phyloP scores from a whole-genome alignment of 768 basidiomycete species.

The Lactarius indigo region DNA sequence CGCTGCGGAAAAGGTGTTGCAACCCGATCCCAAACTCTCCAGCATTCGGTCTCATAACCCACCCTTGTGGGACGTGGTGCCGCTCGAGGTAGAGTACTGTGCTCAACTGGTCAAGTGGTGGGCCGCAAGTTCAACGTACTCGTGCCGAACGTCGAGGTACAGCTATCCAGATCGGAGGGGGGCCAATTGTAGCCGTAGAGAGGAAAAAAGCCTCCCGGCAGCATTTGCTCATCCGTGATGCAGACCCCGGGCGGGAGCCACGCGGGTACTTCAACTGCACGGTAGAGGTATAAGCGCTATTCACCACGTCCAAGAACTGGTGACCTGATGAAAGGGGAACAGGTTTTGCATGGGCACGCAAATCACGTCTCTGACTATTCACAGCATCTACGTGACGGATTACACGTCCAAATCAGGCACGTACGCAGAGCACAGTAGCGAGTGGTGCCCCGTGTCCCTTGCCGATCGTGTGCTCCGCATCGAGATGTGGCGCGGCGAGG shows the following conservation, averaged over 20 bases:
- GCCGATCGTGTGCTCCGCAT: conserved; percentile 23
- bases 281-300: conserved; percentile 30
- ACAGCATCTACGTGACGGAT: conserved; percentile 26
- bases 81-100: conserved; percentile 18
- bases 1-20: not conserved
- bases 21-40: conserved; percentile 5
- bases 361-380: conserved; percentile 18
- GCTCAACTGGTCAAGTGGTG: conserved; percentile 20
- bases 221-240: conserved; percentile 52
- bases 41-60: not conserved
- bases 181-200: not conserved
- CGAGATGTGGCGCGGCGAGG: conserved; percentile 25
- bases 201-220: conserved; percentile 27
- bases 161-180: conserved; percentile 23
- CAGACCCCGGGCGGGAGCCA: conserved; percentile 42
- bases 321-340: not conserved
- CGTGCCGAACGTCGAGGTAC: conserved; percentile 18
- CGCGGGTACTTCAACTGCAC: conserved; percentile 60
- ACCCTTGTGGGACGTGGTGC: not conserved
- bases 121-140: conserved; percentile 19
- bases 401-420: conserved; percentile 21
- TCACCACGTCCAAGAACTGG: not conserved
- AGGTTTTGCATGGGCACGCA: conserved; percentile 22
- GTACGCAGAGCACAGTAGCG: conserved; percentile 6
- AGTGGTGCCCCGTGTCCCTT: conserved; percentile 22